Base-by-base conservation (phyloP, 768 basidiomycete genomes). In the Naganishia antarctica region DNA sequence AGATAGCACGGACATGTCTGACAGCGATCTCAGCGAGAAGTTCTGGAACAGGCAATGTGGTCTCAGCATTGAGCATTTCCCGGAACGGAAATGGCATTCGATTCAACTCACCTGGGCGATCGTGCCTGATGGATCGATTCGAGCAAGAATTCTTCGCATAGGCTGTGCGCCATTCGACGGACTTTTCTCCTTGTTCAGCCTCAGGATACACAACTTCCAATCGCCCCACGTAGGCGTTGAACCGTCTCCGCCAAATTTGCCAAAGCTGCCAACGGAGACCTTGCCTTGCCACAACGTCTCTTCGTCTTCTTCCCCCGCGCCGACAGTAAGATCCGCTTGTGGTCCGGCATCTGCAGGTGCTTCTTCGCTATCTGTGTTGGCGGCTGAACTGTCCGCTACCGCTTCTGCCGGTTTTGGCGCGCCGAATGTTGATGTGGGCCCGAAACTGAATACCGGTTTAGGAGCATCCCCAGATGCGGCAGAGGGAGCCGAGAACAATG, bases 251-350 rank as follows among this genome's bases (percentile, higher is more conserved):
- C 43, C 16, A 26, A 45, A 60, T n/a, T 40, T 40, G n/a, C 53
- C 53, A 57, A 57, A 57, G 8, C 32, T 57, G 15, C 57, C 57
- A 32, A 66, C 29, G 21, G 48, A 32, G 16, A 44, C 60, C 31
- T 45, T 46, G 49, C 49, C 45, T 32, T 66, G 60, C 60, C 60
- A 66, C 15, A 66, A n/a, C 12, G 65, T 66, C n/a, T 59, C 51
- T 34, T 66, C 65, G 44, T 62, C 60, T 45, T 66, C 65, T 40
- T 66, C 65, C 9, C 65, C 65, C 13, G 37, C 32, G 21, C 65
- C 65, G n/a, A 48, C 21, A 18, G 65, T 60, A 9, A 66, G 25
- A 29, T 32, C 40, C 23, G 41, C 37, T 34, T 45, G 41, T 13
- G 37, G 29, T 0, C 25, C 48, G 5, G 59, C 43, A 11, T 48